Evolutionary conservation across 1,284 basidiomycete species (phyloP).

Genomic region (Ustanciosporium gigantosporum): DNA sequence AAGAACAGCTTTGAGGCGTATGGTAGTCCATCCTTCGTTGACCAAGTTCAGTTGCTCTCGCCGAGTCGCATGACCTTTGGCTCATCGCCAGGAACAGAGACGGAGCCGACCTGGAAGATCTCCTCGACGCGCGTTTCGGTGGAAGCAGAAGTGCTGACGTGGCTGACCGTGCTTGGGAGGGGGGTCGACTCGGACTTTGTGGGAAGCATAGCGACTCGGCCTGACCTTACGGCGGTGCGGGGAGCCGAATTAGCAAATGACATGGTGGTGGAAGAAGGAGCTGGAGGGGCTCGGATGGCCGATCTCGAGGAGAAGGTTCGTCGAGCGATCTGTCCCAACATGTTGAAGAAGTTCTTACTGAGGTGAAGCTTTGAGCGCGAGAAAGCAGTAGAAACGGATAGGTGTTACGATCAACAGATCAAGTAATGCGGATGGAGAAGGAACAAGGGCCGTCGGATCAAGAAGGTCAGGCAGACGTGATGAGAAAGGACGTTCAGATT

Average conservation of each 20-base stretch:
- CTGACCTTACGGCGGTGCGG: slow-evolving; percentile 4
- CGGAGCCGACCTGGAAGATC: slow-evolving; percentile 15
- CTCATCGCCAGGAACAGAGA: slow-evolving; percentile 18
- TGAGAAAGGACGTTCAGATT: no score
- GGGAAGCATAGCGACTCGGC: slow-evolving; percentile 36
- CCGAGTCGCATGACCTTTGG: slow-evolving; percentile 18
- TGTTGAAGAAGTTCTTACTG: slow-evolving; percentile 1
- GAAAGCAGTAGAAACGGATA: no score
- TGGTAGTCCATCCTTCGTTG: no score
- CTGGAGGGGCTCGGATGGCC: slow-evolving; percentile 29
- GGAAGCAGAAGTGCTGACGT: slow-evolving; percentile 16
- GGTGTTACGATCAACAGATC: no score
- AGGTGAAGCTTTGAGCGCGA: no score
- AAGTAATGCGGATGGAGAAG: no score
- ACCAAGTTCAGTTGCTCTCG: slow-evolving; percentile 6
- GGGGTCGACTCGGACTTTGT: slow-evolving; percentile 10
- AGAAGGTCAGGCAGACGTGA: no score
- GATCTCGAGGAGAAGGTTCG: slow-evolving; percentile 32
- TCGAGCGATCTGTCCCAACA: slow-evolving; percentile 15
- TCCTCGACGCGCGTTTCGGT: not conserved
- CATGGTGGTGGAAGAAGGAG: slow-evolving; percentile 11
- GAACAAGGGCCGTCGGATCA: no score
- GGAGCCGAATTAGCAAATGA: slow-evolving; percentile 4
- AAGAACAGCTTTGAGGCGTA: no score
- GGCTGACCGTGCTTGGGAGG: slow-evolving; percentile 6